Evolutionary conservation across 2,329 filamentous ascomycete genomes (phyloP).

Genomic region (Lizonia empirigonia): DNA sequence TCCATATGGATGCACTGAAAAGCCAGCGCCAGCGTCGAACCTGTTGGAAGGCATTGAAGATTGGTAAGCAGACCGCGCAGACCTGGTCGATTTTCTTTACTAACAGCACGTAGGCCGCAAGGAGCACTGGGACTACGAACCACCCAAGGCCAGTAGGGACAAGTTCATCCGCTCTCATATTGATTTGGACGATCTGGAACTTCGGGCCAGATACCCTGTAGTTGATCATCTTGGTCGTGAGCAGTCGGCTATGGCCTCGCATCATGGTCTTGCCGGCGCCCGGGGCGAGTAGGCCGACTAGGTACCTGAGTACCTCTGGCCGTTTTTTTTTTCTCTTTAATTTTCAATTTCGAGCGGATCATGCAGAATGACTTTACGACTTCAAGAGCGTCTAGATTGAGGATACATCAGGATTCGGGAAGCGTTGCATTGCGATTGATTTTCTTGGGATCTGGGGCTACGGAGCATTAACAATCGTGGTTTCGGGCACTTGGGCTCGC

Average conservation of each 20-base stretch:
- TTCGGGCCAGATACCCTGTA: slow-evolving; percentile 72
- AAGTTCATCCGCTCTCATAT: slow-evolving; percentile 82
- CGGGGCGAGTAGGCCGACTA: slow-evolving; percentile 35
- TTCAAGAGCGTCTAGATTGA: slow-evolving; percentile 6
- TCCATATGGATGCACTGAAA: slow-evolving; percentile 73
- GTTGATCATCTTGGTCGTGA: slow-evolving; percentile 54
- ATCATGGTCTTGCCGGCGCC: slow-evolving; percentile 46
- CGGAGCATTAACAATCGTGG: no score
- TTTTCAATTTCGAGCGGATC: slow-evolving; percentile 1
- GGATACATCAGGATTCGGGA: background rate
- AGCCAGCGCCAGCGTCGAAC: slow-evolving; percentile 81
- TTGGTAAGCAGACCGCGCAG: no score
- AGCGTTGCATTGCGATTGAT: background rate
- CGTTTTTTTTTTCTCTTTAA: background rate
- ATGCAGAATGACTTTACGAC: slow-evolving; percentile 1
- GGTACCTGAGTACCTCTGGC: background rate
- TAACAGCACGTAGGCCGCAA: no score
- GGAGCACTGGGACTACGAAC: slow-evolving; percentile 85
- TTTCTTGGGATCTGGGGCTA: background rate
- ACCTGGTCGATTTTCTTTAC: no score
- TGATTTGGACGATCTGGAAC: slow-evolving; percentile 79
- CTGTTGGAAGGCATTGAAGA: slow-evolving; percentile 78
- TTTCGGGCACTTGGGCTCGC: background rate
- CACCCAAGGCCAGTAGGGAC: slow-evolving; percentile 69
- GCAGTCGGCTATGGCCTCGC: slow-evolving; percentile 38